phyloP scores from a whole-genome alignment of 2,329 filamentous ascomycete species.

The Paecilomyces niveus region DNA sequence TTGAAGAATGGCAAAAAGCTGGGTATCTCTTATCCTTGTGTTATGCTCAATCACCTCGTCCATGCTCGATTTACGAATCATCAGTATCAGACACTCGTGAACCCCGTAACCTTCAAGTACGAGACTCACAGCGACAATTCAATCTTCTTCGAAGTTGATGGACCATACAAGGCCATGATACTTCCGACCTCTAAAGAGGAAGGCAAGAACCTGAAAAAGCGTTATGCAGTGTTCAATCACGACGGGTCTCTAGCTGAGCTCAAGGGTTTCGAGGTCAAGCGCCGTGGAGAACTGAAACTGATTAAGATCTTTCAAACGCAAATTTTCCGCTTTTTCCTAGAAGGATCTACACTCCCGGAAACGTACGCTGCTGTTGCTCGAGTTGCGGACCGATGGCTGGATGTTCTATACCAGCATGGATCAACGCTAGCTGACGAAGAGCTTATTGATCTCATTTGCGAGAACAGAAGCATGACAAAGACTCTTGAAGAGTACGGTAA shows the following conservation, averaged over 20 bases:
- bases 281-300: slow-evolving; percentile 93
- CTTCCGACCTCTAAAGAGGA: slow-evolving; percentile 96
- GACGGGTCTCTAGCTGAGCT: slow-evolving; percentile 91
- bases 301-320: slow-evolving; percentile 99
- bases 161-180: slow-evolving; percentile 96
- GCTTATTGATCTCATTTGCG: slow-evolving; percentile 98
- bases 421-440: slow-evolving; percentile 90
- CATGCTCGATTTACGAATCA: slow-evolving; percentile 94
- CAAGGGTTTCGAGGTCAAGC: slow-evolving; percentile 96
- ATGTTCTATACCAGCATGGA: slow-evolving; percentile 85
- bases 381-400: slow-evolving; percentile 92
- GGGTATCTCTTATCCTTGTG: slow-evolving; percentile 93
- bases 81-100: slow-evolving; percentile 86
- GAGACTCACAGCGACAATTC: slow-evolving; percentile 98
- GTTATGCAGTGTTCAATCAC: slow-evolving; percentile 98
- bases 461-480: slow-evolving; percentile 97
- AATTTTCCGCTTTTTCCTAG: slow-evolving; percentile 98
- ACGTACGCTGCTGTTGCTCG: slow-evolving; percentile 89
- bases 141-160: slow-evolving; percentile 99
- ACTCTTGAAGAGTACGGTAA: slow-evolving; percentile 90
- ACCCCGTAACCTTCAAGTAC: slow-evolving; percentile 75
- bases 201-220: slow-evolving; percentile 98
- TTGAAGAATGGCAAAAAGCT: slow-evolving; percentile 94
- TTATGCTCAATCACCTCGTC: slow-evolving; percentile 97
- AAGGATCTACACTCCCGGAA: slow-evolving; percentile 77